Evolutionary conservation across 2,329 filamentous ascomycete species (phyloP).

Genomic region (Penicillium thymicola): DNA sequence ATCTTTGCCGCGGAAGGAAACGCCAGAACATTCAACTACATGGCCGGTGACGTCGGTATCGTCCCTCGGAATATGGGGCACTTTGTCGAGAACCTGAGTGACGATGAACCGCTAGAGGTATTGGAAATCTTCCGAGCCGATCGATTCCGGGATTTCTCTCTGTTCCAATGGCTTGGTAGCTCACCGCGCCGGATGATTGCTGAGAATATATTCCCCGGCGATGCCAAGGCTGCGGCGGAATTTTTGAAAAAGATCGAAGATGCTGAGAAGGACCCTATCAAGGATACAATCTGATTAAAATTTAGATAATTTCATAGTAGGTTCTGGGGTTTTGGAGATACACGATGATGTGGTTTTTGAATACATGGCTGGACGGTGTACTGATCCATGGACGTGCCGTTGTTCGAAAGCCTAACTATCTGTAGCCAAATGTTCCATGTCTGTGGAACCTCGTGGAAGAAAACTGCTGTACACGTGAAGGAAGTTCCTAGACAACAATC

Average conservation of each 20-base stretch:
- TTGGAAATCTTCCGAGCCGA: slow-evolving; percentile 70
- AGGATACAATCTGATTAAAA: not conserved
- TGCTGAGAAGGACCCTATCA: slow-evolving; percentile 48
- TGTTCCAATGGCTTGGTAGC: slow-evolving; percentile 74
- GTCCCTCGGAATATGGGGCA: slow-evolving; percentile 74
- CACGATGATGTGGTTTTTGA: not conserved
- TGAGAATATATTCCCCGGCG: slow-evolving; percentile 9
- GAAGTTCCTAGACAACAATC: too few relatives aligned
- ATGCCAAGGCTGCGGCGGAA: slow-evolving; percentile 42
- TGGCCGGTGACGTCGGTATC: slow-evolving; percentile 70
- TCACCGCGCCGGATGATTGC: slow-evolving; percentile 55
- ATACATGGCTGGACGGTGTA: not conserved
- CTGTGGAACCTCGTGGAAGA: too few relatives aligned
- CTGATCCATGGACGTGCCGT: too few relatives aligned
- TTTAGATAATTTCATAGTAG: not conserved
- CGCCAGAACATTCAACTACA: slow-evolving; percentile 71
- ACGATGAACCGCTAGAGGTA: slow-evolving; percentile 69
- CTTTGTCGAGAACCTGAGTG: slow-evolving; percentile 71
- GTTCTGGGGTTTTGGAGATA: not conserved
- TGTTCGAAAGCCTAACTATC: too few relatives aligned
- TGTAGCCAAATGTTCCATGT: too few relatives aligned
- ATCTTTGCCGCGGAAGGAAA: slow-evolving; percentile 68
- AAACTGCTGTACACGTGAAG: too few relatives aligned
- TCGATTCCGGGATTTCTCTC: slow-evolving; percentile 68
- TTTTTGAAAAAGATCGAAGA: slow-evolving; percentile 62